These are phyloP conservation scores for Cylindrodendrum hubeiense DNA, from an alignment of 2,329 filamentous ascomycete genomes.

Conservation along the genomic window DNA sequence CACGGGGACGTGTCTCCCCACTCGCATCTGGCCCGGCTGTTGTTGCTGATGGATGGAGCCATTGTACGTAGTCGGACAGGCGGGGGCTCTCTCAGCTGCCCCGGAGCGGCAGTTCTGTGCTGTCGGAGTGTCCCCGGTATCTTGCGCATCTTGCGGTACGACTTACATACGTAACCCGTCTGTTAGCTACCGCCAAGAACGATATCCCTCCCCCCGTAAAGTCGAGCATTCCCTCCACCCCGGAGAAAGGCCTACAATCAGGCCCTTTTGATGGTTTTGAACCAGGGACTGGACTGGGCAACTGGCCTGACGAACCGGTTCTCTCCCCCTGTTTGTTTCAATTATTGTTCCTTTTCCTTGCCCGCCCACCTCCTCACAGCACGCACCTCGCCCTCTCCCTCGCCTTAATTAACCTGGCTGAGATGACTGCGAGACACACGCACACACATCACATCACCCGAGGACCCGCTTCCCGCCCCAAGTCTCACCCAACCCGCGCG, in stretches of 20 bases:
- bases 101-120: no score
- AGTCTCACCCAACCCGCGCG: not conserved
- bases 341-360: not conserved
- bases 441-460: not conserved
- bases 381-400: not conserved
- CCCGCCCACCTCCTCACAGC: not conserved
- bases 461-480: not conserved
- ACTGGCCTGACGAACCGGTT: not conserved
- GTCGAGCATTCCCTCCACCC: not conserved
- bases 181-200: not conserved
- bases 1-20: not conserved
- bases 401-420: not conserved
- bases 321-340: not conserved
- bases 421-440: not conserved
- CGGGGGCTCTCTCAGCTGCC: not conserved
- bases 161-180: not conserved
- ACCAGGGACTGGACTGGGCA: not conserved
- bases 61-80: no score
- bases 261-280: not conserved
- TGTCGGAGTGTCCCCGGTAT: not conserved
- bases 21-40: not conserved
- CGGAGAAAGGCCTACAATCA: not conserved
- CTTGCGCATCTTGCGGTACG: not conserved
- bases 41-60: not conserved
- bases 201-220: not conserved